A percentile compares a stretch with the other conserved stretches of the same genome.
These are phyloP conservation scores for Haematococcus sp. DNA, from an alignment of 139 green algal species.

Conservation along the genomic window DNA sequence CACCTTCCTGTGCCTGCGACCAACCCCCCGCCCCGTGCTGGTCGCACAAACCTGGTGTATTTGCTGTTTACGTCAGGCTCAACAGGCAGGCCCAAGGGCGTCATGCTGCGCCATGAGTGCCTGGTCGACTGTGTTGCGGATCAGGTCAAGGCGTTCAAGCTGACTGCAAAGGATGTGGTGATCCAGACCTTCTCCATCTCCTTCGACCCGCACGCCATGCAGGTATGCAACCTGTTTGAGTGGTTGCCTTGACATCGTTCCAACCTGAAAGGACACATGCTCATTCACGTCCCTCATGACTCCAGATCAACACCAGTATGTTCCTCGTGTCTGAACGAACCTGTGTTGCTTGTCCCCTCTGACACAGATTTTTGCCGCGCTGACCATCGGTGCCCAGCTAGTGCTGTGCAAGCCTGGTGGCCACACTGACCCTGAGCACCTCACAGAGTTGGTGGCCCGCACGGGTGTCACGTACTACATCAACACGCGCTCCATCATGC, in stretches of 20 bases:
- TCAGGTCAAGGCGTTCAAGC: not conserved
- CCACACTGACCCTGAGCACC: constrained; percentile 1
- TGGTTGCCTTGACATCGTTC: too few relatives aligned
- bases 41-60: not conserved
- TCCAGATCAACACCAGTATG: too few relatives aligned
- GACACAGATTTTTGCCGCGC: not conserved
- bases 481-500: too few relatives aligned
- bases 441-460: not conserved
- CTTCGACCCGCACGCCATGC: constrained; percentile 34
- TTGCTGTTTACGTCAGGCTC: constrained; percentile 4
- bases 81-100: constrained; percentile 2
- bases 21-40: not conserved
- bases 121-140: not conserved
- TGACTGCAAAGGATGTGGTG: constrained; percentile 6
- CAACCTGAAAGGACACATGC: too few relatives aligned
- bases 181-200: constrained; percentile 26
- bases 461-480: too few relatives aligned
- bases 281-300: too few relatives aligned
- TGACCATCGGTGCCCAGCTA: constrained; percentile 16
- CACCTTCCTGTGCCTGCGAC: constrained; percentile 8
- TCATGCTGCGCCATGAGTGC: constrained; percentile 5
- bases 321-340: too few relatives aligned
- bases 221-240: too few relatives aligned
- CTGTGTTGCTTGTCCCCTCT: too few relatives aligned
- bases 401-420: constrained; percentile 12